Evolutionary conservation across 2,329 filamentous ascomycete species (phyloP), one percentile per base, ranked within the genome.

Genomic region (Xenoacremonium recifei): DNA sequence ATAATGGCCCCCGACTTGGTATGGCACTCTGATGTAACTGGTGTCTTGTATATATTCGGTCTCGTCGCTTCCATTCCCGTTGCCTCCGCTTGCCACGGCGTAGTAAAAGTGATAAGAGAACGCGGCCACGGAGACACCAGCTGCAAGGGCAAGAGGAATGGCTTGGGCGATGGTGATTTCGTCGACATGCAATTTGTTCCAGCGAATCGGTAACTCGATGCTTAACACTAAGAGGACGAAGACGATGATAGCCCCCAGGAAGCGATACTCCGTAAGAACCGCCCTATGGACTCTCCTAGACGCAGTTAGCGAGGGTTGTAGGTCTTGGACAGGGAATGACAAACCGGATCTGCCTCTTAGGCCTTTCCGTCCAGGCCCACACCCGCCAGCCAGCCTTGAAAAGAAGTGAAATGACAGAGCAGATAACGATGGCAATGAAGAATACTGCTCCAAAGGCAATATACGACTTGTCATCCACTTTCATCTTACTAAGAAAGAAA

Each of bases 201-300:
- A 68, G 2, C 34, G 34, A 4, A 68, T 50, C 4, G 62, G 48
- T 5, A 67, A 52, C 37, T 68, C 65, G 35, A 66, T 52, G 4
- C 59, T 60, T 1, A 57, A 42, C 12, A 64, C 48, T 4, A 65
- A 44, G 13, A 64, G 50, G 21, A 47, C 54, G 12, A 63, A 61
- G 7, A 64, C 50, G 13, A 44, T 47, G 21, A 58, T 6, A 32
- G 61, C 57, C 4, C 51, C 52, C 1, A 62, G 18, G 10, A 44
- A 38, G 12, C 45, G 53, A 9, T 47, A 48, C 19, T 44, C 45
- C 6, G 48, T 57, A 7, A 66, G 30, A 5, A 55, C 29, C 17
- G 49, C 41, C 5, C 55, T 41, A n/a, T 54, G 58, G 10, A 47
- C 49, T 33, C 42, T 39, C 35, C 53, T 60, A 32, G 1, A 21